Evolutionary conservation across 2,329 filamentous ascomycete genomes (phyloP), one percentile per base, ranked within the genome.

Genomic region (Sclerotinia sclerotiorum): DNA sequence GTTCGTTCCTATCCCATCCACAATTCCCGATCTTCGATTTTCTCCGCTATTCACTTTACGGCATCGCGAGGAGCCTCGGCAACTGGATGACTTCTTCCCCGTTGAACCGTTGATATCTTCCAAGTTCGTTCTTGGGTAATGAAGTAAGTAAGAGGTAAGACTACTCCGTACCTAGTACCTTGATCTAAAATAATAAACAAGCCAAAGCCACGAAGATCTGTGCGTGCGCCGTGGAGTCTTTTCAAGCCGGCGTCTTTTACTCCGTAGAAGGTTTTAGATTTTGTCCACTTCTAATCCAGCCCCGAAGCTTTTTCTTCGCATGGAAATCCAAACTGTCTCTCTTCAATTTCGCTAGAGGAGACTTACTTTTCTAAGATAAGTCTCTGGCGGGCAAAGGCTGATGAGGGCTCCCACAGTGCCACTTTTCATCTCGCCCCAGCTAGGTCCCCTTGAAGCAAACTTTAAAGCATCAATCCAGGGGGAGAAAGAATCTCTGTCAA

Each of bases 301-400:
- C n/a, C n/a, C n/a, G n/a, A n/a, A n/a, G n/a, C n/a, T n/a, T n/a
- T n/a, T n/a, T n/a, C n/a, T n/a, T n/a, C 62, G 13, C 24, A 21
- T 44, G 39, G 32, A 15, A 44, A 58, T 44, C 57, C 44, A 17
- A 24, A 46, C n/a, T 55, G 66, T 56, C 66, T 68, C 56, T 62
- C 51, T 62, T 42, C 66, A 68, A 68, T 68, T 56, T 68, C 66
- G 66, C 58, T 49, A 48, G 11, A 49, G n/a, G 27, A 29, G 29
- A 55, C 8, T 10, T 65, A 39, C 42, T 46, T 21, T 11, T 21
- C n/a, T 32, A 13, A 32, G 57, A 48, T 32, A 32, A 24, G 19
- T 17, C 29, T n/a, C 24, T 29, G 17, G 35, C 49, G 24, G 51
- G 62, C 62, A 46, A 51, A 65, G 62, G 29, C 58, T 49, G 15